Conservation (phyloP, 1,284 basidiomycete species). For the Hemileia vastatrix region DNA sequence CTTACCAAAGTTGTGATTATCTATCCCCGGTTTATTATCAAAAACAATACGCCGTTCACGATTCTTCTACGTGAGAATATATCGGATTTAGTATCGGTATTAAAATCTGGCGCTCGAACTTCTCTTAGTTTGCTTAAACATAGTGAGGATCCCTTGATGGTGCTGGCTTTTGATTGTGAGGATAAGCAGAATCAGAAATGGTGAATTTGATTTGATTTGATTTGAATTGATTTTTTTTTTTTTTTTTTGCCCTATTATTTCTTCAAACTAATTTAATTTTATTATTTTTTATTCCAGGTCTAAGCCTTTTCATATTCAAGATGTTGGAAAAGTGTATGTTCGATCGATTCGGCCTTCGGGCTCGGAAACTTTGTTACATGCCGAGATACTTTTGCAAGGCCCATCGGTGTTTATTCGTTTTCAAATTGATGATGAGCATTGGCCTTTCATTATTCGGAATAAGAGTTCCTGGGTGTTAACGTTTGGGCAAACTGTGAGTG, state of each 20-base stretch:
- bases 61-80: constrained; percentile 18
- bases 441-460: constrained; percentile 22
- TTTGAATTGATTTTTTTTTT: too few relatives aligned
- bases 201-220: too few relatives aligned
- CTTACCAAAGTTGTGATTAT: constrained; percentile 21
- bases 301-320: constrained; percentile 23
- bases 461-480: constrained; percentile 18
- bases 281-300: constrained; percentile 6
- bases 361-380: constrained; percentile 19
- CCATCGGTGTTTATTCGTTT: constrained; percentile 24
- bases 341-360: constrained; percentile 5
- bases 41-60: constrained; percentile 13
- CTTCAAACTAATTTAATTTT: too few relatives aligned
- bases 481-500: constrained; percentile 21
- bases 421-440: constrained; percentile 15
- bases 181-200: constrained; percentile 19
- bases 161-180: constrained; percentile 13
- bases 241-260: too few relatives aligned
- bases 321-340: constrained; percentile 22
- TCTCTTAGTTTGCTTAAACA: constrained; percentile 17
- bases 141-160: constrained; percentile 20
- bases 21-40: constrained; percentile 23
- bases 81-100: constrained; percentile 6
- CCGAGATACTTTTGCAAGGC: constrained; percentile 16
- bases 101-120: constrained; percentile 19